Evolutionary conservation across 495 filamentous ascomycete species (phyloP).

Genomic region (Penicillium cataractarum): DNA sequence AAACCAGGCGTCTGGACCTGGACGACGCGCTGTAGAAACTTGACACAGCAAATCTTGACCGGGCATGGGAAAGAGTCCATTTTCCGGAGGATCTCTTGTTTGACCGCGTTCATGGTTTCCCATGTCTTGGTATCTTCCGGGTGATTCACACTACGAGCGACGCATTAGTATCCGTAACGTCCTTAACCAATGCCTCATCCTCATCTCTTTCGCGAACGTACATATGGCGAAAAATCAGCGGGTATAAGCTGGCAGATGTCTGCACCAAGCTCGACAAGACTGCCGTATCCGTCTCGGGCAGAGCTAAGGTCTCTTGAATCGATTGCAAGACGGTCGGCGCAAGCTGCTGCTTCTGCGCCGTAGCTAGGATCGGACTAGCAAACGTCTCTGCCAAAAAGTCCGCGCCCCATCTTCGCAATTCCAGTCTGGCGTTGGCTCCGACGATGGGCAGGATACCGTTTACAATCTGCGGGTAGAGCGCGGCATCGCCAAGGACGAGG

Average conservation of each 20-base stretch:
- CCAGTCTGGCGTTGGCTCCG: constrained; percentile 68
- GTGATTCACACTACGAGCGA: constrained; percentile 71
- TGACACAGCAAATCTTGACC: constrained; percentile 91
- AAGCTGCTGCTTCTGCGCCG: constrained; percentile 75
- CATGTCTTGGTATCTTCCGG: constrained; percentile 77
- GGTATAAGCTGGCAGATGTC: constrained; percentile 86
- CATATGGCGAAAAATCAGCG: constrained; percentile 88
- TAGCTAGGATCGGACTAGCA: constrained; percentile 75
- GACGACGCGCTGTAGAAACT: constrained; percentile 92
- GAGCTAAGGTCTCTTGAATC: constrained; percentile 71
- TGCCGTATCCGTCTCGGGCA: constrained; percentile 69
- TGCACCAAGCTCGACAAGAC: constrained; percentile 82
- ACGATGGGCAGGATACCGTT: constrained; percentile 89
- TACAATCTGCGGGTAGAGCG: constrained; percentile 86
- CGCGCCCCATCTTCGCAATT: constrained; percentile 91
- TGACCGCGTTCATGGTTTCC: constrained; percentile 87
- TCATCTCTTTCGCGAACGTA: constrained; percentile 55
- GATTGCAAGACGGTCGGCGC: constrained; percentile 72
- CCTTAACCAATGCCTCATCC: not conserved
- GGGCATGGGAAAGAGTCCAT: constrained; percentile 82
- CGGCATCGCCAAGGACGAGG: constrained; percentile 79
- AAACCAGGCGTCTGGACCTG: constrained; percentile 85
- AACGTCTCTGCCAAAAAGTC: constrained; percentile 97
- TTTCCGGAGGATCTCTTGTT: constrained; percentile 80
- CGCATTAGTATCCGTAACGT: constrained; percentile 33